Percentiles rank a stretch among this genome's conserved stretches.
Evolutionary conservation across 495 filamentous ascomycete genomes (phyloP).

Genomic region (Aspergillus nidulans): DNA sequence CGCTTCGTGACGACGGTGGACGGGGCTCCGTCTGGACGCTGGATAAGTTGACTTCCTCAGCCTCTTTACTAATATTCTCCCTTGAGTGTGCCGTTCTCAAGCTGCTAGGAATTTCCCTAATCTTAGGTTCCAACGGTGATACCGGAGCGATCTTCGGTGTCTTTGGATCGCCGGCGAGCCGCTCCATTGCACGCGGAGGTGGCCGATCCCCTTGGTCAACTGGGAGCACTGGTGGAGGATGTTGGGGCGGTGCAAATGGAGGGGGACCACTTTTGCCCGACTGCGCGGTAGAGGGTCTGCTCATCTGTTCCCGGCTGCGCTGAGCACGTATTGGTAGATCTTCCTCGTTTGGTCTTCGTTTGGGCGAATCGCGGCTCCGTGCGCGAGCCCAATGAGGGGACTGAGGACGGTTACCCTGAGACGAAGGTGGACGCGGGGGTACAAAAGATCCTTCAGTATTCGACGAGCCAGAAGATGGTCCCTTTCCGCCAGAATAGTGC

Average conservation of each 20-base stretch:
- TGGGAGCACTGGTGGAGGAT: slow-evolving; percentile 16
- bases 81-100: slow-evolving; percentile 16
- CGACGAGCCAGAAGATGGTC: slow-evolving; percentile 27
- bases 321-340: slow-evolving; percentile 36
- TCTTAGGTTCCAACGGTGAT: slow-evolving; percentile 21
- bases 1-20: slow-evolving; percentile 30
- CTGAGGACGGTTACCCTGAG: slow-evolving; percentile 21
- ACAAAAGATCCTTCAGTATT: slow-evolving; percentile 30
- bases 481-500: slow-evolving; percentile 29
- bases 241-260: slow-evolving; percentile 21
- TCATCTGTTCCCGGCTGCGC: slow-evolving; percentile 44
- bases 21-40: slow-evolving; percentile 19
- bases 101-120: slow-evolving; percentile 22
- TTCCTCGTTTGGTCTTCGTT: slow-evolving; percentile 37
- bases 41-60: slow-evolving; percentile 14
- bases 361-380: slow-evolving; percentile 36
- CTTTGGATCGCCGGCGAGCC: slow-evolving; percentile 19
- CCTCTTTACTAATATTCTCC: slow-evolving; percentile 13
- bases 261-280: slow-evolving; percentile 24
- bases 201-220: slow-evolving; percentile 21
- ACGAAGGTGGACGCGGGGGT: slow-evolving; percentile 28
- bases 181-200: slow-evolving; percentile 25
- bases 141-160: slow-evolving; percentile 16
- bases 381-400: slow-evolving; percentile 28
- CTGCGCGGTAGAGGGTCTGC: slow-evolving; percentile 37